A percentile compares a stretch with the other conserved stretches of the same genome.
These are phyloP conservation scores for Sugiyamaella pinicola DNA, from an alignment of 1,139 yeast species.

Conservation along the genomic window DNA sequence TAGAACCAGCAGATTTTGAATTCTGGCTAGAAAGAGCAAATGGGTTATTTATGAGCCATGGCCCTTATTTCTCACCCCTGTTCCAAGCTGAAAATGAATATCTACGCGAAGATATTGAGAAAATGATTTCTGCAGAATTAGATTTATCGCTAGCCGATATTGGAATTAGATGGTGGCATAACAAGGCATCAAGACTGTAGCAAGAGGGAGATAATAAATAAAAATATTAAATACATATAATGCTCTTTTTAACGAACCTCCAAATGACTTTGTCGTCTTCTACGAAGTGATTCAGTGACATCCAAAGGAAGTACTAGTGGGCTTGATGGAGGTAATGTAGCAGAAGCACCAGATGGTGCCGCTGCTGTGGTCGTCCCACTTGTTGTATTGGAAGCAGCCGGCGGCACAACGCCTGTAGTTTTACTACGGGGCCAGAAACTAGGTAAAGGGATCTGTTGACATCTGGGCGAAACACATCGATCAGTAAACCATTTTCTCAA, in stretches of 20 bases:
- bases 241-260: constrained; percentile 18
- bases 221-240: constrained; percentile 2
- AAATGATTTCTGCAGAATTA: constrained; percentile 50
- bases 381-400: neutral
- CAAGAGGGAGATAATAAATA: neutral
- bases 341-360: neutral
- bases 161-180: constrained; percentile 71
- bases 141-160: constrained; percentile 63
- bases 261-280: constrained; percentile 22
- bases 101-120: constrained; percentile 46
- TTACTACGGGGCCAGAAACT: constrained; percentile 88
- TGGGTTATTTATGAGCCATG: constrained; percentile 18
- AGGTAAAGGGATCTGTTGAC: constrained; percentile 80
- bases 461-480: constrained; percentile 90
- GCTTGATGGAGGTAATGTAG: constrained; percentile 12
- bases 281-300: constrained; percentile 18
- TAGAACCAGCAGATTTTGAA: constrained; percentile 50
- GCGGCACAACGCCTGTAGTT: constrained; percentile 50
- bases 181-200: neutral
- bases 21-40: constrained; percentile 47
- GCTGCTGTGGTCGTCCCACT: neutral
- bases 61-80: constrained; percentile 23
- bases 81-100: constrained; percentile 40
- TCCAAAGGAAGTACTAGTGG: constrained; percentile 18
- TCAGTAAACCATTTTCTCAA: constrained; percentile 89